Conservation (phyloP, 208 protist species). For the Jaenimonas drosophilae region DNA sequence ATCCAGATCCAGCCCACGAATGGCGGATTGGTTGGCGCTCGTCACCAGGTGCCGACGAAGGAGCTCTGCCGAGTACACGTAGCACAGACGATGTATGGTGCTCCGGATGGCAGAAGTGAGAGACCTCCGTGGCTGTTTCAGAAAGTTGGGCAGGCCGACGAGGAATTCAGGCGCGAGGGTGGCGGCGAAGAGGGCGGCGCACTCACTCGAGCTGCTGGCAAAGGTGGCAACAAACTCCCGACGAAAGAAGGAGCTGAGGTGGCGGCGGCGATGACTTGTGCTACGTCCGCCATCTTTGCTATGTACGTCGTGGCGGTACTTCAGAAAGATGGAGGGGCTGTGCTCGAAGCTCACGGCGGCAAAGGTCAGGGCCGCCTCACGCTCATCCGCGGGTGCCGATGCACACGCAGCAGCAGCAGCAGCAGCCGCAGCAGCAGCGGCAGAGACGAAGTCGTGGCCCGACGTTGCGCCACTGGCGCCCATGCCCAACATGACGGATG, state of each 20-base stretch:
- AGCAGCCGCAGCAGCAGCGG: too few species aligned
- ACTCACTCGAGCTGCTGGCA: conserved; percentile 16
- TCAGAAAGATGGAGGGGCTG: conserved; percentile 56
- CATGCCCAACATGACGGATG: too few species aligned
- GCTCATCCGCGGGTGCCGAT: too few species aligned
- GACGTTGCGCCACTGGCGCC: too few species aligned
- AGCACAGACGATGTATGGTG: conserved; percentile 46
- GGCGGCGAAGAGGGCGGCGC: conserved; percentile 28
- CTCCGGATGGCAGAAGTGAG: conserved; percentile 29
- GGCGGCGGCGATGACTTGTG: conserved; percentile 14
- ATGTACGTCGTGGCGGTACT: conserved; percentile 26
- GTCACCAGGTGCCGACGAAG: conserved; percentile 5
- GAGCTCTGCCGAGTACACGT: conserved; percentile 26
- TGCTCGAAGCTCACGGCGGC: conserved; percentile 29
- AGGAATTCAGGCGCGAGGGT: conserved; percentile 44
- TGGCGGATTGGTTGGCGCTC: background rate
- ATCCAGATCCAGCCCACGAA: conserved; percentile 39
- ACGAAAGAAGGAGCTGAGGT: conserved; percentile 31
- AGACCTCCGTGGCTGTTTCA: conserved; percentile 27
- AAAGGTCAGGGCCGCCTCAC: conserved; percentile 7
- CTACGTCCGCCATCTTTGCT: conserved; percentile 1
- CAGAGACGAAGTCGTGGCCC: too few species aligned
- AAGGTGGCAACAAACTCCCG: conserved; percentile 48
- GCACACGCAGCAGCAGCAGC: too few species aligned
- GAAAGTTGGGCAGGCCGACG: conserved; percentile 37